phyloP scores from a whole-genome alignment of 306 rosid species.

The Cyamopsis tetragonoloba region DNA sequence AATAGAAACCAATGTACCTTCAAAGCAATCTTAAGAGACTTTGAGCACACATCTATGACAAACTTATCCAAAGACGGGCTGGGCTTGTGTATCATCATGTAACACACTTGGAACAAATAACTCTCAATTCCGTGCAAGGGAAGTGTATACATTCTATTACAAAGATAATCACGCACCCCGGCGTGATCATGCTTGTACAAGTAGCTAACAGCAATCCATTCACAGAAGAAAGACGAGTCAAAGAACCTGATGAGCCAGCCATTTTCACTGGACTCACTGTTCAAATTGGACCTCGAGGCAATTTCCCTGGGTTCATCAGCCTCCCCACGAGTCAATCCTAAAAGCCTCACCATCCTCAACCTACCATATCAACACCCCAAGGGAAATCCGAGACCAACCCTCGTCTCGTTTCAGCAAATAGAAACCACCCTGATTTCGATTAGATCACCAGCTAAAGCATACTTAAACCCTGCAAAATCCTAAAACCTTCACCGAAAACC shows the following conservation, averaged over 20 bases:
- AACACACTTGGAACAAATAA: constrained; percentile 94
- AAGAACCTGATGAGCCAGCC: constrained; percentile 99
- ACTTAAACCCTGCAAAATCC: constrained; percentile 38
- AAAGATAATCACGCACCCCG: constrained; percentile 92
- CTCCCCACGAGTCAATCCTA: constrained; percentile 66
- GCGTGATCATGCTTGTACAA: constrained; percentile 90
- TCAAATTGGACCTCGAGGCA: constrained; percentile 45
- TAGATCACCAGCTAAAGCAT: constrained; percentile 25
- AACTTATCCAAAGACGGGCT: constrained; percentile 94
- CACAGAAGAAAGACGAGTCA: constrained; percentile 96
- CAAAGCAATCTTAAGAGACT: constrained; percentile 86
- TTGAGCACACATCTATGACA: constrained; percentile 86
- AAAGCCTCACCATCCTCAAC: constrained; percentile 79
- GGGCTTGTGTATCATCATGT: constrained; percentile 92
- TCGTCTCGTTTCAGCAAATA: too few species aligned
- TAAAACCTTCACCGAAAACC: constrained; percentile 44
- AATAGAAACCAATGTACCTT: constrained; percentile 92
- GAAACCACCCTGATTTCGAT: constrained; percentile 22
- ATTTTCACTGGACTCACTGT: constrained; percentile 76
- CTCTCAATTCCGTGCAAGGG: constrained; percentile 90
- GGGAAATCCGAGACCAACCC: constrained; percentile 15
- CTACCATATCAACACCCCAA: constrained; percentile 43
- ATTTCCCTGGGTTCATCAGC: constrained; percentile 78
- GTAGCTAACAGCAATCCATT: constrained; percentile 98
- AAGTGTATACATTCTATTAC: constrained; percentile 93